These are phyloP conservation scores for Rubia occidens DNA, from an alignment of 305 asterid genomes.

Conservation along the genomic window DNA sequence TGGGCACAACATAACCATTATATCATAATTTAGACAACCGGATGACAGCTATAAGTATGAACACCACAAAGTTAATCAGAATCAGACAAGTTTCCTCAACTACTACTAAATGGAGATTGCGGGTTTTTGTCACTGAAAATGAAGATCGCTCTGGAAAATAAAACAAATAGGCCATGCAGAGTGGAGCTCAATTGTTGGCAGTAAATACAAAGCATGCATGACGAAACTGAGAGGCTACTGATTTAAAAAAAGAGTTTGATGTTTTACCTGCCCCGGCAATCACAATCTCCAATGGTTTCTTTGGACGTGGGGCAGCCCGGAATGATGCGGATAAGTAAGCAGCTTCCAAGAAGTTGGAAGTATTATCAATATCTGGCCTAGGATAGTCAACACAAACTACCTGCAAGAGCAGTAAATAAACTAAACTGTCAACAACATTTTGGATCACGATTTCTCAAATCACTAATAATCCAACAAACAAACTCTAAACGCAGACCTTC, in stretches of 20 bases:
- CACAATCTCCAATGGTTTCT: slow-evolving; percentile 68
- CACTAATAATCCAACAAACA: slow-evolving; percentile 8
- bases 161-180: background rate
- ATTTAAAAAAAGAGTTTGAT: background rate
- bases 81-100: background rate
- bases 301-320: slow-evolving; percentile 57
- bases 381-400: slow-evolving; percentile 88
- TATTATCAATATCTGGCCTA: slow-evolving; percentile 79
- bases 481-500: slow-evolving; percentile 40
- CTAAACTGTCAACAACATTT: slow-evolving; percentile 12
- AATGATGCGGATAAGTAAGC: slow-evolving; percentile 63
- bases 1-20: background rate
- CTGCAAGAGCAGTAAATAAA: slow-evolving; percentile 16
- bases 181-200: background rate
- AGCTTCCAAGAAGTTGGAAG: slow-evolving; percentile 80
- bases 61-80: background rate
- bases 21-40: background rate
- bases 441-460: slow-evolving; percentile 3
- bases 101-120: background rate
- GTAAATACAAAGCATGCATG: background rate
- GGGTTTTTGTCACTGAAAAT: background rate
- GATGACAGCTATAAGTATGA: background rate
- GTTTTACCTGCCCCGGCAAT: slow-evolving; percentile 90
- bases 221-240: background rate
- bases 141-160: background rate